Conservation (phyloP, 2,329 filamentous ascomycete species). For the Pseudovirgaria hyperparasitica region DNA sequence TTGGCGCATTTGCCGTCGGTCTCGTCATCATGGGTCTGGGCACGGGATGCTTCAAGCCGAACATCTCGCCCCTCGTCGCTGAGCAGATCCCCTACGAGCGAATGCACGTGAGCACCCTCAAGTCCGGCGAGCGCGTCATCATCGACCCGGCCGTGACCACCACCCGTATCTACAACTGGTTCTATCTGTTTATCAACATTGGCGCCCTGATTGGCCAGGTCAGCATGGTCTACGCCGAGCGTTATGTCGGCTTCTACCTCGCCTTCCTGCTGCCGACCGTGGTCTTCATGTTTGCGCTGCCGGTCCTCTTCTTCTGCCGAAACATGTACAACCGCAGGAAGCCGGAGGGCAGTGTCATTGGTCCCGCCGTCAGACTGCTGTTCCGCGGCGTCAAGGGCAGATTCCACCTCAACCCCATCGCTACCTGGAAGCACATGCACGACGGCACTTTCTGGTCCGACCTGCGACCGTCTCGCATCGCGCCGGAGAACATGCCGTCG, state of each 20-base stretch:
- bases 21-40: slow-evolving; percentile 53
- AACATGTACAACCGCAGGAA: slow-evolving; percentile 48
- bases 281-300: slow-evolving; percentile 47
- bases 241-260: slow-evolving; percentile 57
- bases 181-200: slow-evolving; percentile 27
- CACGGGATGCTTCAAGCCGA: slow-evolving; percentile 58
- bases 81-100: slow-evolving; percentile 51
- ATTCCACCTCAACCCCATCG: slow-evolving; percentile 43
- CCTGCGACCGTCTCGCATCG: slow-evolving; percentile 51
- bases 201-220: slow-evolving; percentile 23
- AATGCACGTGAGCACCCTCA: slow-evolving; percentile 33
- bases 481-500: slow-evolving; percentile 38
- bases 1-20: slow-evolving; percentile 43
- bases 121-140: slow-evolving; percentile 45
- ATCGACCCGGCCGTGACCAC: slow-evolving; percentile 55
- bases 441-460: slow-evolving; percentile 49
- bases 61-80: slow-evolving; percentile 43
- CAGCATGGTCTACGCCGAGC: slow-evolving; percentile 25
- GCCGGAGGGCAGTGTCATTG: slow-evolving; percentile 55
- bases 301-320: slow-evolving; percentile 46
- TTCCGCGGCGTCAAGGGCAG: slow-evolving; percentile 45
- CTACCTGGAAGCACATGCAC: slow-evolving; percentile 42
- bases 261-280: slow-evolving; percentile 55
- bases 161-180: slow-evolving; percentile 52
- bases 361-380: slow-evolving; percentile 50